phyloP scores from a whole-genome alignment of 345 rosid species.

The Noccaea caerulescens region DNA sequence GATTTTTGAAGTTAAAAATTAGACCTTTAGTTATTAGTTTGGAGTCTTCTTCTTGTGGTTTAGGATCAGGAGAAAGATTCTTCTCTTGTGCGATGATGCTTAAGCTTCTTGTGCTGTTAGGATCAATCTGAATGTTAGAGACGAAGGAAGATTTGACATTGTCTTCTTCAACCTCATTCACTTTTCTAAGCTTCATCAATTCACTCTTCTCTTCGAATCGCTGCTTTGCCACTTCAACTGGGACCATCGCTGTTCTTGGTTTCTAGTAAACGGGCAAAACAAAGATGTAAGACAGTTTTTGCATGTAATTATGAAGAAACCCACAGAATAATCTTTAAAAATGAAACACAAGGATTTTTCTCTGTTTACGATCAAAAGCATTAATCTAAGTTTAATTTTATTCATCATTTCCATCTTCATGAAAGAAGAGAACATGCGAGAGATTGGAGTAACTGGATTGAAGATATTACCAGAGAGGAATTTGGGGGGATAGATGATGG shows the following conservation, averaged over 20 bases:
- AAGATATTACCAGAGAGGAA: constrained; percentile 30
- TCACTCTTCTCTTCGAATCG: constrained; percentile 15
- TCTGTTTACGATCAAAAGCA: neutral
- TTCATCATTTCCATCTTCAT: neutral
- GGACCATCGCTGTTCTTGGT: constrained; percentile 26
- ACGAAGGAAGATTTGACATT: constrained; percentile 27
- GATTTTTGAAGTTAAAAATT: neutral
- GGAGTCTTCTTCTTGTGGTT: neutral
- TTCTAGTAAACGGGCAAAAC: constrained; percentile 33
- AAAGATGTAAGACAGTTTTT: constrained; percentile 3
- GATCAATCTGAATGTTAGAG: constrained; percentile 44
- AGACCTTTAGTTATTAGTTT: constrained; percentile 29
- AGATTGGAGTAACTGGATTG: neutral
- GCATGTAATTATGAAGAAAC: neutral
- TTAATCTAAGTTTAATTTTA: neutral
- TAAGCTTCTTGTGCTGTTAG: constrained; percentile 40
- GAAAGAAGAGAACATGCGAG: neutral
- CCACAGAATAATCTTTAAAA: neutral
- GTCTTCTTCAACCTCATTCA: constrained; percentile 29
- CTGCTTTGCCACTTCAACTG: constrained; percentile 3
- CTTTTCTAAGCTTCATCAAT: neutral
- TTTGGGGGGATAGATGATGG: constrained; percentile 30
- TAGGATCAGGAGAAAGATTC: constrained; percentile 13
- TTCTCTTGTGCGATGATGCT: neutral
- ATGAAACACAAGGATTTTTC: neutral